These are phyloP conservation scores for Phalaenopsis aphrodite DNA, from an alignment of 106 monocot species.

Conservation along the genomic window DNA sequence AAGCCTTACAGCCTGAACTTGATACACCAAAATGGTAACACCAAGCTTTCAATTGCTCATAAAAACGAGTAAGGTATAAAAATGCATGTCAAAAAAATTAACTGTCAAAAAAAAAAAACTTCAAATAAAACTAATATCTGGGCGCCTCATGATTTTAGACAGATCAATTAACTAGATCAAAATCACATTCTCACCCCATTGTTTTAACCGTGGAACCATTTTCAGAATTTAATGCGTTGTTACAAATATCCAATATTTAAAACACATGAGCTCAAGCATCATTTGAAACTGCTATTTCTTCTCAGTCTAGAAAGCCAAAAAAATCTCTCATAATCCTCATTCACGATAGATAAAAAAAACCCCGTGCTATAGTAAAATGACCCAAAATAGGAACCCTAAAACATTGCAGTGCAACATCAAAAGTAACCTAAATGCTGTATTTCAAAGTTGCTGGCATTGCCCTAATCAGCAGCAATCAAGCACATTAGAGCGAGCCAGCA, in stretches of 20 bases:
- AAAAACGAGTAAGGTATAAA: background rate
- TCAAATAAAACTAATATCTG: background rate
- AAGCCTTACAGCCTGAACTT: conserved; percentile 59
- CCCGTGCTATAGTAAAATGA: background rate
- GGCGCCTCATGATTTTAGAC: background rate
- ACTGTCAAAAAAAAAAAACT: background rate
- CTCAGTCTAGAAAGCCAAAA: background rate
- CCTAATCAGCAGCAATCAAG: too few species aligned
- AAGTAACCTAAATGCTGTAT: background rate
- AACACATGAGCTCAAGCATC: background rate
- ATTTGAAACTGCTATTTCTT: background rate
- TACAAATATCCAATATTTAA: background rate
- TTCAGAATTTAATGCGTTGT: background rate
- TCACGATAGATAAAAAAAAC: background rate
- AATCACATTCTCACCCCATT: background rate
- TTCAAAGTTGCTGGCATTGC: background rate
- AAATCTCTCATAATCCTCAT: background rate
- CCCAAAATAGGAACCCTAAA: too few species aligned
- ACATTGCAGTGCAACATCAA: background rate
- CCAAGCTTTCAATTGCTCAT: background rate
- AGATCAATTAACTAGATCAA: background rate
- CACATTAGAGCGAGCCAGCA: too few species aligned
- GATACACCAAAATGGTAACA: conserved; percentile 6
- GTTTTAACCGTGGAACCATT: background rate
- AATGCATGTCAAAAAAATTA: background rate